phyloP scores from a whole-genome alignment of 2,329 filamentous ascomycete genomes.

The Boeremia lycopersici region DNA sequence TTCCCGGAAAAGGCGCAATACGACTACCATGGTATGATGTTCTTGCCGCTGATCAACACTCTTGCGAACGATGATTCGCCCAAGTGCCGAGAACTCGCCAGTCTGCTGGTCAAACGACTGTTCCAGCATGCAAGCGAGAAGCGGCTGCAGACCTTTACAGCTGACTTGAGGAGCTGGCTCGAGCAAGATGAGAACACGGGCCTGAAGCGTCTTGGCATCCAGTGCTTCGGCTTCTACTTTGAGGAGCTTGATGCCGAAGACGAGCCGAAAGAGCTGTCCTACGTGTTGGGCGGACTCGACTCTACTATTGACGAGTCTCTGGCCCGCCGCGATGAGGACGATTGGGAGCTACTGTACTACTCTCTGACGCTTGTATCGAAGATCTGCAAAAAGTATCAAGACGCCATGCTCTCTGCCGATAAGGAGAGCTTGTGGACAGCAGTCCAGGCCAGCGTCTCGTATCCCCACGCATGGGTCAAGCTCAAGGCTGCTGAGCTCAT shows the following conservation, averaged over 20 bases:
- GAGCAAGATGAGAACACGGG: slow-evolving; percentile 73
- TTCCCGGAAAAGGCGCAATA: slow-evolving; percentile 75
- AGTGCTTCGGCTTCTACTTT: slow-evolving; percentile 83
- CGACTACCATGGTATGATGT: slow-evolving; percentile 80
- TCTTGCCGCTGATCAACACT: slow-evolving; percentile 83
- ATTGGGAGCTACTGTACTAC: slow-evolving; percentile 77
- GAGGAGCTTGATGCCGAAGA: slow-evolving; percentile 62
- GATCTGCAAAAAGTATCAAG: slow-evolving; percentile 70
- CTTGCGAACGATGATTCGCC: slow-evolving; percentile 87
- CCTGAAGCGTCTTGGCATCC: slow-evolving; percentile 74
- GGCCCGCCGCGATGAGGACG: slow-evolving; percentile 58
- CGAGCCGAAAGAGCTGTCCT: slow-evolving; percentile 68
- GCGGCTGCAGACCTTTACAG: slow-evolving; percentile 71
- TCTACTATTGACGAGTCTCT: slow-evolving; percentile 59
- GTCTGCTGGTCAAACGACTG: slow-evolving; percentile 77
- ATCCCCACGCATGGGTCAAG: slow-evolving; percentile 76
- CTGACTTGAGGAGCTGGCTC: slow-evolving; percentile 75
- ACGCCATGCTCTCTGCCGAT: slow-evolving; percentile 64
- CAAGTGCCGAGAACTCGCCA: slow-evolving; percentile 83
- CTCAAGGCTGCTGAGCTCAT: slow-evolving; percentile 75
- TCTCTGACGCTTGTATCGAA: slow-evolving; percentile 72
- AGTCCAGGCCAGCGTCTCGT: slow-evolving; percentile 71
- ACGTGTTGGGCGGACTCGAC: slow-evolving; percentile 59
- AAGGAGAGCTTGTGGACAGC: slow-evolving; percentile 72
- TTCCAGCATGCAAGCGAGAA: slow-evolving; percentile 80